phyloP scores from a whole-genome alignment of 1,284 basidiomycete genomes.

The Ustilago loliicola region DNA sequence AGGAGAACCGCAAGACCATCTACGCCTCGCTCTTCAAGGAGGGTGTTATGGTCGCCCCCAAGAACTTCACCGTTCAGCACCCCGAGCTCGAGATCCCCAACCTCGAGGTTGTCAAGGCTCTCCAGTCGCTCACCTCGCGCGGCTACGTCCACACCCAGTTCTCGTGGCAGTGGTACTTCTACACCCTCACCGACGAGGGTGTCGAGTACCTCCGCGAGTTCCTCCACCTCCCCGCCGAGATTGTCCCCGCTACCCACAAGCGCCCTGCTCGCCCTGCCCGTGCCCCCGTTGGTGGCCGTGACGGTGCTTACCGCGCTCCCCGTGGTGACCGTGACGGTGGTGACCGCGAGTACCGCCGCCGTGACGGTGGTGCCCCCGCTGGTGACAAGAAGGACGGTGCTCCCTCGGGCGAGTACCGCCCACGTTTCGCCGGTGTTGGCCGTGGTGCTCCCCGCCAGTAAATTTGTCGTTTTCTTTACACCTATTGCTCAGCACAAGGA shows the following conservation, averaged over 20 bases:
- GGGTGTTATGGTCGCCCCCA: constrained; percentile 98
- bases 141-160: constrained; percentile 95
- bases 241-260: constrained; percentile 70
- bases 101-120: constrained; percentile 98
- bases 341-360: constrained; percentile 70
- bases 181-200: constrained; percentile 70
- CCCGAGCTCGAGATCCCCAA: constrained; percentile 97
- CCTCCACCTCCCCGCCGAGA: constrained; percentile 70
- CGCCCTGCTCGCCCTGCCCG: constrained; percentile 68
- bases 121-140: constrained; percentile 96
- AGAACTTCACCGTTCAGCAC: constrained; percentile 98
- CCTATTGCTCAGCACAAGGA: background rate
- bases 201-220: constrained; percentile 71
- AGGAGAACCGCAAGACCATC: constrained; percentile 70
- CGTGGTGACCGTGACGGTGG: constrained; percentile 67
- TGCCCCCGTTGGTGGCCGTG: constrained; percentile 62
- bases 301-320: constrained; percentile 64
- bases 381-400: constrained; percentile 69
- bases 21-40: constrained; percentile 70
- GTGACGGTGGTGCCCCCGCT: constrained; percentile 52
- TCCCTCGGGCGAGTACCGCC: constrained; percentile 68
- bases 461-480: constrained; percentile 7
- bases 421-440: constrained; percentile 68
- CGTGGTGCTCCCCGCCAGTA: constrained; percentile 67
- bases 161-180: constrained; percentile 73